A percentile compares a stretch with the other conserved stretches of the same genome.
Evolutionary conservation across 495 filamentous ascomycete genomes (phyloP).

Genomic region (Rhypophila decipiens): DNA sequence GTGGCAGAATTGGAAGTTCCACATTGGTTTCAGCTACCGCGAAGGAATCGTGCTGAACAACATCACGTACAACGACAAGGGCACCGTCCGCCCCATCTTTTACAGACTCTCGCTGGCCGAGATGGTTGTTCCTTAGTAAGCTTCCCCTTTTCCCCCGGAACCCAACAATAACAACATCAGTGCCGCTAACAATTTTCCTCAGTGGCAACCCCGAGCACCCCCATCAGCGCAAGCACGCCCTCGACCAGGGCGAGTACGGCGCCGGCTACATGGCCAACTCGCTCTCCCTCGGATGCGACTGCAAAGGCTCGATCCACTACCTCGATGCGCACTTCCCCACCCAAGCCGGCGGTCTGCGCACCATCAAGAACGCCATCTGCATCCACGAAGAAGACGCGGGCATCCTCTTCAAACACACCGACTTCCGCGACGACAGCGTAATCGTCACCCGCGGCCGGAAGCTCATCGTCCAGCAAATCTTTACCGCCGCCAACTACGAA

Average conservation of each 20-base stretch:
- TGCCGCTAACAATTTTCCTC: constrained; percentile 3
- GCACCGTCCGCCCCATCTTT: constrained; percentile 71
- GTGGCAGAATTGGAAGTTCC: constrained; percentile 95
- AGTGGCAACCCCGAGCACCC: constrained; percentile 83
- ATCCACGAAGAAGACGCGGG: constrained; percentile 94
- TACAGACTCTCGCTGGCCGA: constrained; percentile 90
- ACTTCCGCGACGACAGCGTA: constrained; percentile 85
- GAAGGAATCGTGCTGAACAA: constrained; percentile 90
- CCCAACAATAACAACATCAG: too few relatives aligned
- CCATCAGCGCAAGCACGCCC: constrained; percentile 90
- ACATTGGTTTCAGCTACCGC: constrained; percentile 94
- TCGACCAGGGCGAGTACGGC: constrained; percentile 91
- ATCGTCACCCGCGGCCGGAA: constrained; percentile 85
- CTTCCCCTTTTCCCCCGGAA: too few relatives aligned
- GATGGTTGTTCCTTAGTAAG: constrained; percentile 88
- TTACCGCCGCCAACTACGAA: constrained; percentile 97
- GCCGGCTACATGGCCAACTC: constrained; percentile 96
- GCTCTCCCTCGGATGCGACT: constrained; percentile 83
- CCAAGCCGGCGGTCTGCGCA: constrained; percentile 63
- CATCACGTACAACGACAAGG: constrained; percentile 86
- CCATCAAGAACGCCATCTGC: constrained; percentile 93
- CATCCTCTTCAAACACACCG: constrained; percentile 92
- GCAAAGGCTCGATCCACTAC: constrained; percentile 92
- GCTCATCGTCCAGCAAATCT: constrained; percentile 84
- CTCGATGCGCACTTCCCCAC: constrained; percentile 79